phyloP scores from a whole-genome alignment of 2,329 filamentous ascomycete species.

The Fusarium pseudonygamai region DNA sequence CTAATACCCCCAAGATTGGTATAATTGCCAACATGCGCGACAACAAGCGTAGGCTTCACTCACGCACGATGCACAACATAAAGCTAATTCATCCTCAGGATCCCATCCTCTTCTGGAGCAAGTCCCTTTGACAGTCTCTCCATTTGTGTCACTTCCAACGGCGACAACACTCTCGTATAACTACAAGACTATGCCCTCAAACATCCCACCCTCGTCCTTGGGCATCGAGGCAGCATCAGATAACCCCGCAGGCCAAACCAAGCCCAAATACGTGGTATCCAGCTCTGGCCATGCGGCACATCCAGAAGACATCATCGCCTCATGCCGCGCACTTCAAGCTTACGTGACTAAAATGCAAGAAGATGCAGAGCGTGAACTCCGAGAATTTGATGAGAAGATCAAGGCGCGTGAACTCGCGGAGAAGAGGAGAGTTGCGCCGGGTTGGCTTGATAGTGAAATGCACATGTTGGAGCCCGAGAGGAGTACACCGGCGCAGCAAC shows the following conservation, averaged over 20 bases:
- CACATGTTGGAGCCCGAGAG: slow-evolving; percentile 75
- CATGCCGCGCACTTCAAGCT: slow-evolving; percentile 79
- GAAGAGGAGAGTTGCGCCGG: slow-evolving; percentile 81
- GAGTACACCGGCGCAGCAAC: slow-evolving; percentile 45
- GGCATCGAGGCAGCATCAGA: slow-evolving; percentile 51
- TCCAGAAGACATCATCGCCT: slow-evolving; percentile 84
- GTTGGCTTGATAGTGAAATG: slow-evolving; percentile 81
- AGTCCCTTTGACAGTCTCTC: slow-evolving; percentile 91
- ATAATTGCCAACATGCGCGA: slow-evolving; percentile 43
- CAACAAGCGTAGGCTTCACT: slow-evolving; percentile 47
- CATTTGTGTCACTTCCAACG: slow-evolving; percentile 89
- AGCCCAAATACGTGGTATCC: slow-evolving; percentile 79
- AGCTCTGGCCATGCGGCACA: slow-evolving; percentile 83
- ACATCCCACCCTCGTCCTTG: slow-evolving; percentile 68
- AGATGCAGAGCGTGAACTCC: slow-evolving; percentile 73
- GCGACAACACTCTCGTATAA: slow-evolving; percentile 94
- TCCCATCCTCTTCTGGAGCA: slow-evolving; percentile 91
- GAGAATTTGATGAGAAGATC: slow-evolving; percentile 75
- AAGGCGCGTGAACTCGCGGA: slow-evolving; percentile 75
- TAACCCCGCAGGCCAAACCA: slow-evolving; percentile 52
- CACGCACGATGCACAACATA: background rate
- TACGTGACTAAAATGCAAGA: slow-evolving; percentile 76
- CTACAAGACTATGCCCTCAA: slow-evolving; percentile 89
- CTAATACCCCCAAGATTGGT: background rate
- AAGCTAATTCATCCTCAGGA: slow-evolving; percentile 56